Evolutionary conservation across 2,329 filamentous ascomycete species (phyloP).

Genomic region (Dothistroma septosporum): DNA sequence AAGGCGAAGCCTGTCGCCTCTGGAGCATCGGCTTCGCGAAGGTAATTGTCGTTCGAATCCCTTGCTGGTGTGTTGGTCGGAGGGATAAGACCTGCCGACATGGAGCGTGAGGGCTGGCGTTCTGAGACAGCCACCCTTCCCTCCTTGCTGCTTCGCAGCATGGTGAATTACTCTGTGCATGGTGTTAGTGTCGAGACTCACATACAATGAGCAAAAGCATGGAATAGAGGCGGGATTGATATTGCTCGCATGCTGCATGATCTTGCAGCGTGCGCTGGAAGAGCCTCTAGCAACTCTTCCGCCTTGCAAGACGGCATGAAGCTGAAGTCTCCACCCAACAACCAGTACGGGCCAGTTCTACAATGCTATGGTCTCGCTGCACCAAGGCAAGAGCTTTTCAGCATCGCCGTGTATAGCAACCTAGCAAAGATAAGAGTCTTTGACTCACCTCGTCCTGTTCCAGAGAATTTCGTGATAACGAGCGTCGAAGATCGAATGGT

Average conservation of each 20-base stretch:
- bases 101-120: neutral
- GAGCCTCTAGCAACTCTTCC: neutral
- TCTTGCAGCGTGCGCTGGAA: neutral
- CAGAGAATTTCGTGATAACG: neutral
- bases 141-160: neutral
- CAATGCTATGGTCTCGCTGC: neutral
- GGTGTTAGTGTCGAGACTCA: neutral
- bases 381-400: neutral
- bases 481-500: neutral
- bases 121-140: neutral
- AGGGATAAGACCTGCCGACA: neutral
- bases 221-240: neutral
- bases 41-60: neutral
- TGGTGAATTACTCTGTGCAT: neutral
- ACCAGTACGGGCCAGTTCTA: neutral
- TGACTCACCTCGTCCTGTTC: neutral
- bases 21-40: neutral
- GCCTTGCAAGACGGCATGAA: neutral
- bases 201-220: neutral
- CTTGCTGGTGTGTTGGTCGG: neutral
- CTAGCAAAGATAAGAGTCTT: neutral
- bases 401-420: neutral
- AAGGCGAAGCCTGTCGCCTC: slow-evolving; percentile 41
- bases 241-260: neutral
- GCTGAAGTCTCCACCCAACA: neutral